A percentile compares a stretch with the other conserved stretches of the same genome.
Evolutionary conservation across 2,329 filamentous ascomycete species (phyloP).

Genomic region (Sporothrix phasma): DNA sequence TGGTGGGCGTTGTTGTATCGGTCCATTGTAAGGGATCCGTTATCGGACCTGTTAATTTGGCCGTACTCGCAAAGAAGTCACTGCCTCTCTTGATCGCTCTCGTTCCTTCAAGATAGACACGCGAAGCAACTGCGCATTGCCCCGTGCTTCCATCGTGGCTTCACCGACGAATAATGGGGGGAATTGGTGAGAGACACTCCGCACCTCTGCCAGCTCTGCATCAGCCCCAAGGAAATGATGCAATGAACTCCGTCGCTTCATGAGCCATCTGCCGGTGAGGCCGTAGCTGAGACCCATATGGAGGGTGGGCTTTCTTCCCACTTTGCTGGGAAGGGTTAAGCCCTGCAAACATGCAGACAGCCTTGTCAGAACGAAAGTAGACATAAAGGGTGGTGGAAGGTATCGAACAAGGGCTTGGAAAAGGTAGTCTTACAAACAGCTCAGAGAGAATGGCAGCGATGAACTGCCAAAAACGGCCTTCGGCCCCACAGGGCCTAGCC

Average conservation of each 20-base stretch:
- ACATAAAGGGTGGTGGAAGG: too few species aligned
- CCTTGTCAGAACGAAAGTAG: not conserved
- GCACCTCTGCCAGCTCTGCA: not conserved
- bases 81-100: not conserved
- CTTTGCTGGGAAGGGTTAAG: conserved; percentile 12
- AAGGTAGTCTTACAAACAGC: not conserved
- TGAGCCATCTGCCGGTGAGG: conserved; percentile 15
- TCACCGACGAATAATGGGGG: not conserved
- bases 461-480: not conserved
- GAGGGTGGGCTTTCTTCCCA: conserved; percentile 5
- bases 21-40: not conserved
- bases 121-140: not conserved
- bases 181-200: too few species aligned
- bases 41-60: not conserved
- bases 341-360: not conserved
- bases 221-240: conserved; percentile 11
- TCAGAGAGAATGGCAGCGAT: not conserved
- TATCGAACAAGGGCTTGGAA: not conserved
- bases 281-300: conserved; percentile 8
- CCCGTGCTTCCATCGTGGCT: not conserved
- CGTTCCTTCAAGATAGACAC: not conserved
- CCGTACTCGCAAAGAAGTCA: not conserved
- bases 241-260: conserved; percentile 7
- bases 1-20: too few species aligned
- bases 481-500: not conserved